Evolutionary conservation across 768 basidiomycete genomes (phyloP), one percentile per base, ranked within the genome.

Genomic region (Lactarius pseudohatsudake): DNA sequence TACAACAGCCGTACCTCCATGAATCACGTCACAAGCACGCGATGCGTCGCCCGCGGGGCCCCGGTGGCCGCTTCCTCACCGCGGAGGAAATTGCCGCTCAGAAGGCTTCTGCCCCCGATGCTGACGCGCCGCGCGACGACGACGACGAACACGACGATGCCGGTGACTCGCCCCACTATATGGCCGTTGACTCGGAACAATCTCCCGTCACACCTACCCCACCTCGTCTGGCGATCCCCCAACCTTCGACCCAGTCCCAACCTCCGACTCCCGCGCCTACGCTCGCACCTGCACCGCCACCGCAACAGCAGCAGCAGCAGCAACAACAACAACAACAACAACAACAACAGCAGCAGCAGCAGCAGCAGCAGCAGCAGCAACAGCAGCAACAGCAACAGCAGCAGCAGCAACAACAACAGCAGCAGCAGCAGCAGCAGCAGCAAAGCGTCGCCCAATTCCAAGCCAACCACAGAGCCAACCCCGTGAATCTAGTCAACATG

Each of bases 21-120:
- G 97, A 99, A 75, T 96, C 94, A 9, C 88, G 97, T 55, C 97
- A 99, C 80, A 92, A 94, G 71, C 97, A 99, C 79, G 97, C 97
- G 38, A 96, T 98, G 90, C 89, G 95, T 55, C 87, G 97, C 22
- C 97, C 97, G 18, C 85, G 97, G 64, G 97, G 97, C 5, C 96
- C 97, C 28, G 97, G 97, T 13, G 97, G 97, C 28, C 88, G 97
- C 53, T 99, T 99, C 80, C 87, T 98, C 73, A 98, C 96, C 9
- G 93, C 95, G 59, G 94, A 95, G 22, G 96, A 98, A 77, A 95
- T 96, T 57, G 91, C 92, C 0, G 90, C 91, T 0, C 90, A 92
- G 74, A 90, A 90, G 70, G 78, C 80, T 15, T 69, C 76, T 4
- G 76, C 79, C 28, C 72, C 73, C 11, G 75, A 78, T 20, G 76